These are phyloP conservation scores for Sclerotiophoma versabilis DNA, from an alignment of 2,329 filamentous ascomycete genomes.

Conservation along the genomic window DNA sequence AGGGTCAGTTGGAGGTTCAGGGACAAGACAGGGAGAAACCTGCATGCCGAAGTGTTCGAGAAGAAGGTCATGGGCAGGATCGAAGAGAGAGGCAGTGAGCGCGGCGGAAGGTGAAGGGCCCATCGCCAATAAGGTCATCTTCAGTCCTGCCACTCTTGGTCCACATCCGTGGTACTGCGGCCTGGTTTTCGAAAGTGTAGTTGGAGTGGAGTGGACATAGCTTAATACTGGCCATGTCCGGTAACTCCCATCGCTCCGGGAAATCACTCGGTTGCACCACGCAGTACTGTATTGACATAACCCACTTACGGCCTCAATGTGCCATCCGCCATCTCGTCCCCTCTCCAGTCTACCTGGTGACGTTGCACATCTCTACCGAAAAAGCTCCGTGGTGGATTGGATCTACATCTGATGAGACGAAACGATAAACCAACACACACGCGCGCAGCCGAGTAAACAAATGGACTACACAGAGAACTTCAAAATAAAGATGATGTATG, in stretches of 20 bases:
- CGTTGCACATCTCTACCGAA: not conserved
- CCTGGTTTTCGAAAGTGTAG: too few species aligned
- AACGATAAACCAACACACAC: too few species aligned
- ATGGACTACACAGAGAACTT: too few species aligned
- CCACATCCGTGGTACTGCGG: too few species aligned
- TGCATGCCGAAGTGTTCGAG: constrained; percentile 54
- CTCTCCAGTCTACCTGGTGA: not conserved
- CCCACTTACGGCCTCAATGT: not conserved
- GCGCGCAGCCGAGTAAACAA: too few species aligned
- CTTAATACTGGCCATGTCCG: too few species aligned
- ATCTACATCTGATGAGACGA: constrained; percentile 4
- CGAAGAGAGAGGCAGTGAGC: constrained; percentile 8
- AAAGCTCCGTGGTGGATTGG: not conserved
- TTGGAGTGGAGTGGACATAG: too few species aligned
- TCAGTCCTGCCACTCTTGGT: not conserved
- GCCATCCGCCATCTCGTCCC: not conserved
- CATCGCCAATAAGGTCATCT: not conserved
- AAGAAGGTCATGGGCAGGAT: constrained; percentile 49
- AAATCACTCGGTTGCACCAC: too few species aligned
- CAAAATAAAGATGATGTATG: too few species aligned
- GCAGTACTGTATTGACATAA: too few species aligned
- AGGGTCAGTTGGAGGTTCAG: constrained; percentile 57
- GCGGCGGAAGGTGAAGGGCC: not conserved
- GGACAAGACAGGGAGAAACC: constrained; percentile 56
- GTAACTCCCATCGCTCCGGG: too few species aligned